A percentile compares a stretch with the other conserved stretches of the same genome.
Conservation (phyloP, 1,284 basidiomycete genomes). For the Trichosporon faecale region DNA sequence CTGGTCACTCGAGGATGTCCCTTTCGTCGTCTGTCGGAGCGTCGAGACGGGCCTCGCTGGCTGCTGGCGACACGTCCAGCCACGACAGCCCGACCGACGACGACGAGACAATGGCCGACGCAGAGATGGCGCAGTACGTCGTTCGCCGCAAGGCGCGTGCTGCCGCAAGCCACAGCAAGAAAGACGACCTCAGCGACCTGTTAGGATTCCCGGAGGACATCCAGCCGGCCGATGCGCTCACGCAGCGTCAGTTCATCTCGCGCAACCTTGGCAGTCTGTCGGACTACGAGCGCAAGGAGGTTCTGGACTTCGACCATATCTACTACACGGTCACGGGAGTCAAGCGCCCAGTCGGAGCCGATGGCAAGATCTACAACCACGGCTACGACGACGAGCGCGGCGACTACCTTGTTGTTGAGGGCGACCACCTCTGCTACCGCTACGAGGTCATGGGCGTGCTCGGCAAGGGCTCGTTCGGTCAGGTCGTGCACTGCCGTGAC, state of each 20-base stretch:
- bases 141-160: constrained; percentile 81
- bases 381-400: constrained; percentile 98
- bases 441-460: constrained; percentile 91
- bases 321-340: constrained; percentile 59
- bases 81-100: constrained; percentile 66
- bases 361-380: constrained; percentile 83
- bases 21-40: constrained; percentile 45
- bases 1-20: constrained; percentile 32
- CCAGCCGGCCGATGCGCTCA: constrained; percentile 64
- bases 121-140: constrained; percentile 96
- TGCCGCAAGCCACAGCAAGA: constrained; percentile 63
- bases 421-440: constrained; percentile 92
- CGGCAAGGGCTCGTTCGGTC: constrained; percentile 97
- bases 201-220: constrained; percentile 89
- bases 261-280: constrained; percentile 61
- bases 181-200: constrained; percentile 82
- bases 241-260: constrained; percentile 58
- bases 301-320: constrained; percentile 79
- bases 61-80: constrained; percentile 50
- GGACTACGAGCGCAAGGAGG: constrained; percentile 85
- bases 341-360: constrained; percentile 36
- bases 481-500: constrained; percentile 93
- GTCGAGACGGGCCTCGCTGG: constrained; percentile 36
- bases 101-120: constrained; percentile 86
- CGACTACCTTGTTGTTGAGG: constrained; percentile 85